Evolutionary conservation across 2,329 filamentous ascomycete genomes (phyloP), one percentile per base, ranked within the genome.

Genomic region (Fusarium agapanthi): DNA sequence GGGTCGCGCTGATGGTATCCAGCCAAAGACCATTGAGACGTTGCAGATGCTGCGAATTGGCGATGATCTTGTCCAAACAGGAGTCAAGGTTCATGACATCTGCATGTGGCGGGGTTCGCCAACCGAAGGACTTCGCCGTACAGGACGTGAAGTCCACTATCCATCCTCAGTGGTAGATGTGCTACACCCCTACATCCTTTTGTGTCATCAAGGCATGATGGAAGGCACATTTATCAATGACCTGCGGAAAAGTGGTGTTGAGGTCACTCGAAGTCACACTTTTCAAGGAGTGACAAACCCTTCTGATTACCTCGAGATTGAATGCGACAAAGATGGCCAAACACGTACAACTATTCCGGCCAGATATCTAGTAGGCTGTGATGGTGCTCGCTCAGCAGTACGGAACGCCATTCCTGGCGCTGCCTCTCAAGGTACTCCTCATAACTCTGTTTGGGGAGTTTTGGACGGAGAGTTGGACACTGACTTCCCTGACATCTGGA

Each of bases 1-100:
- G 10, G 92, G 92, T 75, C 82, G 83, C 80, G 91, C 91, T 66
- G 92, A 94, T 80, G 92, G 92, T 37, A 84, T 94, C 57, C 92
- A 94, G 76, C 92, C 92, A 47, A 94, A 94, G 82, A 92, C 91
- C 1, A 93, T 94, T 74, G 92, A 94, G 82, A 94, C 92, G 1
- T 87, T 93, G 74, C 88, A 89, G 67, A 91, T 93, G 81, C 89
- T 94, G 83, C 86, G 91, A 26, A 82, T 94, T 20, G 90, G 89
- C 14, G 91, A 93, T 70, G 84, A 88, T 4, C 81, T 94, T 37
- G 81, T 94, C 32, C 88, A 88, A 68, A 87, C 90, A 74, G 91
- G 90, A n/a, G 91, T 91, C 54, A 88, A 88, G 50, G 88, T 94
- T 38, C 92, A 91, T 80, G 92, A 94, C 76, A 93, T 94, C 65